Base-by-base conservation (phyloP, 2,329 filamentous ascomycete genomes). In the Thielaviopsis euricoi region DNA sequence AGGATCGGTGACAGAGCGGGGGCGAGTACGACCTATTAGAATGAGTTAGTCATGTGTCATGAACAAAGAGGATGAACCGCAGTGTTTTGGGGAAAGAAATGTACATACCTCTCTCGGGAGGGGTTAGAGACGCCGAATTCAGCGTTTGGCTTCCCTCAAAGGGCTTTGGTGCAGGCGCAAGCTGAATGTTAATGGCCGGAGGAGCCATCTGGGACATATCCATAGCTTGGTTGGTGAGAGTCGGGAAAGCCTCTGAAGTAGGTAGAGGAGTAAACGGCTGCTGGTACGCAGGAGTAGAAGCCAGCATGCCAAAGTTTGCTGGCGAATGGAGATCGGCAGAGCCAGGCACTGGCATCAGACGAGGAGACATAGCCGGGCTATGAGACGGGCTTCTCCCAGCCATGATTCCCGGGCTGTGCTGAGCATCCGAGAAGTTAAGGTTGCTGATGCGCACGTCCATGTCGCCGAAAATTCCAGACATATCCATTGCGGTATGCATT, bases 171-270 rank as follows among this genome's bases (percentile, higher is more conserved):
- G 80, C 9, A 23, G 90, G 90, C 17, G 89, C 90, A 69, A 88
- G 89, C 67, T 95, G 87, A 64, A 96, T 93, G 67, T 93, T 95
- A 70, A 96, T 96, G 55, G 90, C 87, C 0, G 90, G 90, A n/a
- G 90, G 87, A 3, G 85, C 86, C 84, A 95, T 93, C 63, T 86
- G 82, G 6, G 81, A 80, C 67, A 87, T 79, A 59, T 90, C 86
- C n/a, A 69, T 68, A 23, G 74, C 71, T 58, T 74, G 72, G 19
- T 55, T 58, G 37, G 67, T 67, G 15, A 81, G 68, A 29, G 72
- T 68, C 6, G 79, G 76, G 63, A 82, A 83, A 7, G 77, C 71
- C 63, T 82, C 77, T 21, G 55, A n/a, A 4, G 53, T 55, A 22
- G 53, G 37, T 55, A 58, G 53, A 5, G 57, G 54, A 46, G 46